Evolutionary conservation across 768 basidiomycete species (phyloP).

Genomic region (Hygrophoropsis aurantiaca): DNA sequence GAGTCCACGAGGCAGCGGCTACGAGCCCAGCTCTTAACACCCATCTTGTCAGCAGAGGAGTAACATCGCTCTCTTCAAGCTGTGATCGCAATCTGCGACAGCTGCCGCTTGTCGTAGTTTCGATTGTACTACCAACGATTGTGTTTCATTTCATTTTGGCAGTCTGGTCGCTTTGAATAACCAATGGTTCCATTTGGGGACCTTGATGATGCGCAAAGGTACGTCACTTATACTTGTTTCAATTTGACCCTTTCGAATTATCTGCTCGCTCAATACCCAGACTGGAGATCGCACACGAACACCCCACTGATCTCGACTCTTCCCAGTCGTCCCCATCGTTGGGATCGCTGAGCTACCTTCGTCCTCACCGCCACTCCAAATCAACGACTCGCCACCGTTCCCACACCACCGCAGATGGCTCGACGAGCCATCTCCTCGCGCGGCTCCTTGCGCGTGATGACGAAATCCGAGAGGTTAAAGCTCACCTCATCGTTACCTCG

Average conservation of each 20-base stretch:
- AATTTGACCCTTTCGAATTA: neutral
- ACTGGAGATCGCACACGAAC: conserved; percentile 23
- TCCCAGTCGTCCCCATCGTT: conserved; percentile 25
- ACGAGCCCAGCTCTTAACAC: conserved; percentile 7
- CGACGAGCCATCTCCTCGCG: conserved; percentile 28
- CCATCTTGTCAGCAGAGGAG: no score
- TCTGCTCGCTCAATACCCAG: conserved; percentile 11
- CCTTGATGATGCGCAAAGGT: conserved; percentile 30
- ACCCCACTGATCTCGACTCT: conserved; percentile 30
- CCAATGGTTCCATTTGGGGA: conserved; percentile 24
- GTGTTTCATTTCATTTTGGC: no score
- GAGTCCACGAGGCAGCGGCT: conserved; percentile 24
- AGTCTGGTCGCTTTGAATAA: conserved; percentile 11
- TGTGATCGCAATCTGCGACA: no score
- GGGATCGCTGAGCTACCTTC: conserved; percentile 13
- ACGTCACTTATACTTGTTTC: neutral
- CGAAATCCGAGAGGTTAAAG: conserved; percentile 30
- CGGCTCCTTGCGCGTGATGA: conserved; percentile 28
- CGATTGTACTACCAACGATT: no score
- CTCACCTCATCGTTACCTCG: conserved; percentile 19
- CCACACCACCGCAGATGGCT: conserved; percentile 24
- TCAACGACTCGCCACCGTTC: conserved; percentile 25
- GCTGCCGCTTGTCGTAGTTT: no score
- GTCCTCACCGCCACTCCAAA: conserved; percentile 23
- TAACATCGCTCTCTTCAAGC: no score